Evolutionary conservation across 352 stramenopile species (phyloP).

Genomic region (Pythium biforme): DNA sequence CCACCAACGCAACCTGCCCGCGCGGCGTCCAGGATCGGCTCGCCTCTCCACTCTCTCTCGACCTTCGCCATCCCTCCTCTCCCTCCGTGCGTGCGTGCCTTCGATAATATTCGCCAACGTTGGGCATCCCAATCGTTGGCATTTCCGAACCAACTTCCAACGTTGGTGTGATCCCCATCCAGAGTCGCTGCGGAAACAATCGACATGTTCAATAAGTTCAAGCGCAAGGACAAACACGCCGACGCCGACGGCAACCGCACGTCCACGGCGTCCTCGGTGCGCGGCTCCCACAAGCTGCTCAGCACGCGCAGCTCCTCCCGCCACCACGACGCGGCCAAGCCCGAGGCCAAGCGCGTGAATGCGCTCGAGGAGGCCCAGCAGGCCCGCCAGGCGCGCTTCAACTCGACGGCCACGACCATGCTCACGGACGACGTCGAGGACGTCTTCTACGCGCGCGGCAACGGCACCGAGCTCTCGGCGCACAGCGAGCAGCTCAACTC

Average conservation of each 20-base stretch:
- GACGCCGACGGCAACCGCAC: slow-evolving; percentile 28
- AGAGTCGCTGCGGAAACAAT: background rate
- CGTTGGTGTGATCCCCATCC: background rate
- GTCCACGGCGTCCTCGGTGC: slow-evolving; percentile 16
- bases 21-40: background rate
- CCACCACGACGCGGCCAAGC: slow-evolving; percentile 17
- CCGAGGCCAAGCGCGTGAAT: slow-evolving; percentile 17
- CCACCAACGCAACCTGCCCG: background rate
- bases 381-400: slow-evolving; percentile 21
- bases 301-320: slow-evolving; percentile 24
- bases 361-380: slow-evolving; percentile 19
- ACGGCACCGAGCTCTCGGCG: slow-evolving; percentile 24
- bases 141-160: slow-evolving; percentile 1
- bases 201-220: slow-evolving; percentile 60
- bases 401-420: slow-evolving; percentile 30
- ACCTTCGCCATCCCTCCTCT: background rate
- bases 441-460: slow-evolving; percentile 43
- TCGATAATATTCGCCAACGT: background rate
- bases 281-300: slow-evolving; percentile 40
- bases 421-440: slow-evolving; percentile 73
- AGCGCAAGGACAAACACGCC: slow-evolving; percentile 46
- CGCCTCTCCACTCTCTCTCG: slow-evolving; percentile 2
- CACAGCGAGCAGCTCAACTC: slow-evolving; percentile 17
- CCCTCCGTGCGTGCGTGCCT: background rate
- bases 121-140: background rate